Conservation (phyloP, 768 basidiomycete species). For the button mushroom (Agaricus bisporus) region DNA sequence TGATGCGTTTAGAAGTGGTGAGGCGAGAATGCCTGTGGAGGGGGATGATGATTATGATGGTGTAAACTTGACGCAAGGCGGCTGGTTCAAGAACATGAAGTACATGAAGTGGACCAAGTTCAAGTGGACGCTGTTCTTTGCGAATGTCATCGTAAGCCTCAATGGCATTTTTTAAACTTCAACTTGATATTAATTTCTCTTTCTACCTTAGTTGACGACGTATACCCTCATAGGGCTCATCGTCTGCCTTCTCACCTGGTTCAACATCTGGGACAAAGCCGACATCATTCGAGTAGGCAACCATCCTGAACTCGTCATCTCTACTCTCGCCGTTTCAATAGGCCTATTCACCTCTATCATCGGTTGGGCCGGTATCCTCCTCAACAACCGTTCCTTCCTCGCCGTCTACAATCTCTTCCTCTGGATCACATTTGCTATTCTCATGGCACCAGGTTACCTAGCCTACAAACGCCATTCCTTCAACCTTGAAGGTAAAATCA, state of each 20-base stretch:
- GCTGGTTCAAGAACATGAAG: background rate
- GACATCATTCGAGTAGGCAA: slow-evolving; percentile 73
- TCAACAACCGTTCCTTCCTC: slow-evolving; percentile 81
- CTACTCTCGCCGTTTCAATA: slow-evolving; percentile 56
- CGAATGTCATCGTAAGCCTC: slow-evolving; percentile 43
- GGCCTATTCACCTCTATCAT: slow-evolving; percentile 62
- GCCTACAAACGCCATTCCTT: slow-evolving; percentile 70
- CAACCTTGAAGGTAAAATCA: slow-evolving; percentile 80
- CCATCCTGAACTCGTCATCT: slow-evolving; percentile 58
- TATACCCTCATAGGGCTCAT: slow-evolving; percentile 61
- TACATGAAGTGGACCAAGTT: slow-evolving; percentile 74
- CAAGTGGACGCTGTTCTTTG: slow-evolving; percentile 68
- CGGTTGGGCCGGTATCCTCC: slow-evolving; percentile 75
- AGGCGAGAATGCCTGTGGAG: slow-evolving; percentile 43
- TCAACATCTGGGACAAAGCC: slow-evolving; percentile 63
- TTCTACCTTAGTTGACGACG: slow-evolving; percentile 32
- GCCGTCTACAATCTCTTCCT: slow-evolving; percentile 72
- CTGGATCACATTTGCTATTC: slow-evolving; percentile 67
- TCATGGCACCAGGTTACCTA: slow-evolving; percentile 72
- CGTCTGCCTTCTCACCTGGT: slow-evolving; percentile 68
- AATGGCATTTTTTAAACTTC: background rate
- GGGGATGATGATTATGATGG: slow-evolving; percentile 54
- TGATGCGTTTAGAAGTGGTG: slow-evolving; percentile 55
- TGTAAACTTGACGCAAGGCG: slow-evolving; percentile 33
- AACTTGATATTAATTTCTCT: background rate